Percentiles rank a stretch among this genome's conserved stretches.
Evolutionary conservation across 1,284 basidiomycete species (phyloP).

Genomic region (Tylopilus orsonianus): DNA sequence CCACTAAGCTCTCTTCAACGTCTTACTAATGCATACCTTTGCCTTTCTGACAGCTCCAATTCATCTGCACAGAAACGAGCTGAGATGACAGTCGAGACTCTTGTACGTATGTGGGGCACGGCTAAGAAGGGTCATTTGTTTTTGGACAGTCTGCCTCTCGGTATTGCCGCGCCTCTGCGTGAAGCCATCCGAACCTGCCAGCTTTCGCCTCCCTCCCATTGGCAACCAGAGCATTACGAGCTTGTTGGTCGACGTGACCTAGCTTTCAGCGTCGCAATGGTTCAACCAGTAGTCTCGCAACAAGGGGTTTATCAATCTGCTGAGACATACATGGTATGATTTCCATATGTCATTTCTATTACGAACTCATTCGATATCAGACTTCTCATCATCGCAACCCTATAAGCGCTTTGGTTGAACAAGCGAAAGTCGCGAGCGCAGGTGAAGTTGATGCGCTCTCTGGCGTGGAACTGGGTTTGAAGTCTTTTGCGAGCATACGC

Average conservation of each 20-base stretch:
- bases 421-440: conserved; percentile 47
- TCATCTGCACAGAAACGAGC: conserved; percentile 59
- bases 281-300: conserved; percentile 32
- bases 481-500: conserved; percentile 77
- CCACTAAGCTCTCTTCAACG: conserved; percentile 51
- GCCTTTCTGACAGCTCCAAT: conserved; percentile 52
- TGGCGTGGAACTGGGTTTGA: conserved; percentile 68
- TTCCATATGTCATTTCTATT: conserved; percentile 3
- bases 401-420: conserved; percentile 50
- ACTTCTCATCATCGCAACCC: conserved; percentile 46
- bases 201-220: conserved; percentile 69
- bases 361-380: conserved; percentile 29
- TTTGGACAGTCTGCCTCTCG: conserved; percentile 62
- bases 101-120: conserved; percentile 54
- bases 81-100: conserved; percentile 58
- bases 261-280: conserved; percentile 41
- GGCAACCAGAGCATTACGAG: conserved; percentile 70
- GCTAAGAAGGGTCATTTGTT: conserved; percentile 41
- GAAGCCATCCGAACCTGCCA: conserved; percentile 86
- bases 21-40: conserved; percentile 54
- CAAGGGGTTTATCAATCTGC: conserved; percentile 33
- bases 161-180: conserved; percentile 75
- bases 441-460: conserved; percentile 58
- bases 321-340: conserved; percentile 47
- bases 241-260: conserved; percentile 83